These are phyloP conservation scores for Cochlearia excelsa DNA, from an alignment of 345 rosid species.

Conservation along the genomic window DNA sequence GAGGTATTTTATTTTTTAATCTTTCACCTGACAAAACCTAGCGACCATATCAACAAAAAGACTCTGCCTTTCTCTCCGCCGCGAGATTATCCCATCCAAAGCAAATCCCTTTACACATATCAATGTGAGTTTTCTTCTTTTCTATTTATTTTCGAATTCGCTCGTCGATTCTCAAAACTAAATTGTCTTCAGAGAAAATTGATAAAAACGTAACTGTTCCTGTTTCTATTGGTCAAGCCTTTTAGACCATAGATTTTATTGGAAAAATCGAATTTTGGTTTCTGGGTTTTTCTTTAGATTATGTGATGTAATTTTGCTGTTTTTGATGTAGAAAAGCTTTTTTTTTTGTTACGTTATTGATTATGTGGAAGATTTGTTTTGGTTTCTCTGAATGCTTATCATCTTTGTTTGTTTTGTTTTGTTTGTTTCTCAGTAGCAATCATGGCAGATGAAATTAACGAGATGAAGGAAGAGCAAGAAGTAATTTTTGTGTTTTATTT, in stretches of 20 bases:
- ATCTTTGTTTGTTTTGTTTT: neutral
- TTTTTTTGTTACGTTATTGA: conserved; percentile 8
- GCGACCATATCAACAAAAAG: too few species aligned
- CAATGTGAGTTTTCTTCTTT: too few species aligned
- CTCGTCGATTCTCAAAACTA: too few species aligned
- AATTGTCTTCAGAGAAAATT: too few species aligned
- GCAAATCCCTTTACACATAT: too few species aligned
- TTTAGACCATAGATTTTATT: conserved; percentile 4
- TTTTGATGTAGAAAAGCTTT: conserved; percentile 2
- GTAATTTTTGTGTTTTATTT: conserved; percentile 2
- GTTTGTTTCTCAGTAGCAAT: conserved; percentile 8
- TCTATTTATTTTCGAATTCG: too few species aligned
- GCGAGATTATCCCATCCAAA: too few species aligned
- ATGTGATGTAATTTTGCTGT: conserved; percentile 4
- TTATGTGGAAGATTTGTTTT: neutral
- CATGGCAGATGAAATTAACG: conserved; percentile 37
- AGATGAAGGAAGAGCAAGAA: conserved; percentile 35
- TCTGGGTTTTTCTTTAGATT: neutral
- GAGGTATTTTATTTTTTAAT: too few species aligned
- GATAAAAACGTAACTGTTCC: neutral
- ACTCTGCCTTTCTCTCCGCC: too few species aligned
- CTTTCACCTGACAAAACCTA: too few species aligned
- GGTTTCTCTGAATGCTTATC: neutral
- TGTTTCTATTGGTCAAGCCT: neutral
- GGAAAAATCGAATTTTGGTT: neutral